Evolutionary conservation across 192 early-diverging fungal species (phyloP), one percentile per base, ranked within the genome.

Genomic region (Fimicolochytrium jonesii): DNA sequence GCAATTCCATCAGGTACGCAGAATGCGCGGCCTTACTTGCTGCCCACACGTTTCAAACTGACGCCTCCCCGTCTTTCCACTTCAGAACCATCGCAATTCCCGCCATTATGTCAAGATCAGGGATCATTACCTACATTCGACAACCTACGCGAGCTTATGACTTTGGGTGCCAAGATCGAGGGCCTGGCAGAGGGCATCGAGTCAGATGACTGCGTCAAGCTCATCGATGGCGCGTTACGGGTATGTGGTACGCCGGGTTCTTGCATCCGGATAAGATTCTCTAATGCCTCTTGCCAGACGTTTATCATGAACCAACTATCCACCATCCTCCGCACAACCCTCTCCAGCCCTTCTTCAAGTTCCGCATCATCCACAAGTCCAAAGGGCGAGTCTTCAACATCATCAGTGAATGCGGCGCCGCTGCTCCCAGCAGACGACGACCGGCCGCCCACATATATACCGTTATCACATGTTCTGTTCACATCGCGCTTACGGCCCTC

Each of bases 221-320:
- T 64, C 20, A 37, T 64, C 0, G 62, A 35, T 20, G 51, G 52
- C 6, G 62, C 51, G 23, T 29, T 64, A 29, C 52, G 55, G 50
- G 56, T 59, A 45, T 13, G 42, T n/a, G n/a, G n/a, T n/a, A n/a
- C n/a, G n/a, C n/a, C n/a, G n/a, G n/a, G n/a, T n/a, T n/a, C n/a
- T n/a, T n/a, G n/a, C n/a, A n/a, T n/a, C n/a, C n/a, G n/a, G n/a
- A n/a, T n/a, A n/a, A n/a, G n/a, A n/a, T n/a, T n/a, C n/a, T n/a
- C n/a, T n/a, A n/a, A n/a, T n/a, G n/a, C 35, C 22, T 46, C 2
- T 3, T 11, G 9, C 13, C 22, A 59, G 56, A 31, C 52, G 22
- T 64, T 44, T 29, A 64, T 64, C 20, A 44, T 64, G 62, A 64
- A 64, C 32, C 39, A 25, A 18, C 43, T 64, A 26, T 30, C 50